Evolutionary conservation across 345 rosid species (phyloP), one percentile per base, ranked within the genome.

Genomic region (Arabis alpina): DNA sequence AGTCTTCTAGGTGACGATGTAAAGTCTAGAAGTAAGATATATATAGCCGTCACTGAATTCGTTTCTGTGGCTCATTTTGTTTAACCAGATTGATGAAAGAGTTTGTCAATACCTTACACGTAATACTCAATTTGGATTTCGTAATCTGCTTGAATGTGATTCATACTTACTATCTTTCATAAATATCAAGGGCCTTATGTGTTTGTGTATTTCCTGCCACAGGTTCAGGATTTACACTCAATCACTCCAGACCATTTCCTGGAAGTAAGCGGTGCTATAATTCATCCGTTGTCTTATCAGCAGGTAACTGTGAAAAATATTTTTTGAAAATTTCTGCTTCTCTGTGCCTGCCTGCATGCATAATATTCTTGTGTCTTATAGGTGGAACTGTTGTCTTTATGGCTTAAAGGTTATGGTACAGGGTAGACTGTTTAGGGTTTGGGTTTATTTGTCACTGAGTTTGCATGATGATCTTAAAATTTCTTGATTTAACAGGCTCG

Each of bases 141-240:
- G n/a, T 65, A 41, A 41, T 40, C 45, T 65, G 30, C 47, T 32
- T 56, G 8, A 44, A 60, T 37, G 64, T 67, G 52, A 45, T 56
- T 61, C 28, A 16, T 60, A 15, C 63, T 52, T 28, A 30, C 44
- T 60, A 16, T 32, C 54, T 59, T 64, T 57, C 47, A 19, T 16
- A 53, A 12, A 61, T 24, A 45, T 70, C 40, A 59, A 51, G 27
- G 43, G 23, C 44, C 53, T 70, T 10, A 54, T 19, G 40, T 65
- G 23, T 68, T 71, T 58, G n/a, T 34, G 68, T 53, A 53, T 54
- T 48, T 62, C 36, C 23, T 42, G 32, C 68, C 74, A 81, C 81
- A 94, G 99, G 97, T 94, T 77, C 93, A 94, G 74, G 91, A 94
- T 91, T 79, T 94, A 70, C 99, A 94, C 80, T 82, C 79, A 3